These are phyloP conservation scores for Tetrapisispora namnaoensis DNA, from an alignment of 805 yeast genomes.

Conservation along the genomic window DNA sequence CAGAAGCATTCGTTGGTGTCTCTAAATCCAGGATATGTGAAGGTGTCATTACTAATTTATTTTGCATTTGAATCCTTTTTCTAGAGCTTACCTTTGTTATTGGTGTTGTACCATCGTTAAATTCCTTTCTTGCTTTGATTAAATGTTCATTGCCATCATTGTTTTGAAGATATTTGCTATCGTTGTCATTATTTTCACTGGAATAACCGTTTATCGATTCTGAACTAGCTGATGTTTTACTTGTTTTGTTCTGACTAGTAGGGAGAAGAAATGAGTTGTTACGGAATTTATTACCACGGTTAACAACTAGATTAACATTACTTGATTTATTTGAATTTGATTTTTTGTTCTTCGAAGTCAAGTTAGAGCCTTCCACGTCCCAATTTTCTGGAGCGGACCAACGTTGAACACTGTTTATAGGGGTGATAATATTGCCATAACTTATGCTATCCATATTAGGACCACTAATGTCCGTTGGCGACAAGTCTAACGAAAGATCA, in stretches of 20 bases:
- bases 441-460: not conserved
- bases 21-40: not conserved
- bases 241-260: not conserved
- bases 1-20: not conserved
- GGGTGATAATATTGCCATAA: not conserved
- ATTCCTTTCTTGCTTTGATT: not conserved
- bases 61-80: slow-evolving; percentile 1
- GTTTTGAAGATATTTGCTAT: not conserved
- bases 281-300: slow-evolving; percentile 5
- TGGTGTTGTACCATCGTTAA: not conserved
- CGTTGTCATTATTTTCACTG: not conserved
- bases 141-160: not conserved
- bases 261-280: slow-evolving; percentile 2
- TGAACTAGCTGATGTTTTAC: not conserved
- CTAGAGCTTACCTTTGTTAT: not conserved
- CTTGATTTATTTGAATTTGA: slow-evolving; percentile 4
- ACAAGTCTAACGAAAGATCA: not conserved
- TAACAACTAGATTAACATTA: not conserved
- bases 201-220: not conserved
- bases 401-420: slow-evolving; percentile 5
- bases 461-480: slow-evolving; percentile 1
- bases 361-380: slow-evolving; percentile 38
- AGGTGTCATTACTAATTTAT: slow-evolving; percentile 5
- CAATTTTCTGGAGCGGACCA: slow-evolving; percentile 57
- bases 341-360: slow-evolving; percentile 5